Base-by-base conservation (phyloP, 2,329 filamentous ascomycete species). In the Venturia asperata region DNA sequence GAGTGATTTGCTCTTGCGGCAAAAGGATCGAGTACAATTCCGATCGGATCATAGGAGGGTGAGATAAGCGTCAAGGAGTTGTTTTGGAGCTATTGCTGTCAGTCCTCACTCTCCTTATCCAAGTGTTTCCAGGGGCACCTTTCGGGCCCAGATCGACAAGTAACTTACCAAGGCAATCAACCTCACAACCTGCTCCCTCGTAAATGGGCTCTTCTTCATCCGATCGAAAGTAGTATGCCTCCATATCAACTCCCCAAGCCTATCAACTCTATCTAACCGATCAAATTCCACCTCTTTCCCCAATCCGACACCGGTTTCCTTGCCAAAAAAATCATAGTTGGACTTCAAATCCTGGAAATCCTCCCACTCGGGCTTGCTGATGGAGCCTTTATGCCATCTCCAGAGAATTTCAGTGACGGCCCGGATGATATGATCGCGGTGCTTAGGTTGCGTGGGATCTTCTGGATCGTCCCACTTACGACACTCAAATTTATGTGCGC, bases 401-500 rank as follows among this genome's bases (percentile, higher is more conserved):
- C 79, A 72, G 15, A 87, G 72, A 21, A 86, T 73, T 24, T 85
- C 81, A 65, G 86, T 76, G 1, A 83, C 75, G 6, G 82, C 83
- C 17, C 85, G 77, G 1, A 83, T 82, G 49, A 81, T 80, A 80
- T 83, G 0, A 85, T 85, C 2, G 87, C 74, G 45, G 74, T 71
- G 62, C 71, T 75, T 52, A 72, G 70, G 24, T 67, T 67, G 63
- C 73, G 74, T 2, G 79, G 80, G 30, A 74, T 72, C 6, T 83
- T 72, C 11, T 72, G 72, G 55, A 77, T 58, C 76, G 63, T 39
- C 47, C 55, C 82, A 81, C 7, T 82, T 77, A 37, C 80, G 77
- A 70, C 85, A 88, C 73, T 87, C 84, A 66, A 81, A 73, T 64
- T 84, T 85, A 74, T 88, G 85, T 11, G 78, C 77, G 21, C 78